Conservation (phyloP, 129 eudicot genomes). For the Oenanthe sinensis region DNA sequence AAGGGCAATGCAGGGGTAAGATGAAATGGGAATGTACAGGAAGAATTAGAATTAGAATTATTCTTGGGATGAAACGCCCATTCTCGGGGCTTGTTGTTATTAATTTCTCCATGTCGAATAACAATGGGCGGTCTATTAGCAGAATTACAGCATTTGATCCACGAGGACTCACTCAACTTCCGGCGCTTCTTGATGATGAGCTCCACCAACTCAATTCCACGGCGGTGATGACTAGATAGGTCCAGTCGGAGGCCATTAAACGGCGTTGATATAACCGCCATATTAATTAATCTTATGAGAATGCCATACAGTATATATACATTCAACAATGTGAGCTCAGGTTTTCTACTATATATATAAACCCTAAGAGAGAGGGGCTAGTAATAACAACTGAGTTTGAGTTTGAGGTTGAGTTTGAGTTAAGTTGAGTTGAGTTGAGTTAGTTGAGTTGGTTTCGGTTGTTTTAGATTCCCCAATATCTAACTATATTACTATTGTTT, state of each 20-base stretch:
- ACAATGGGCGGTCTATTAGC: constrained; percentile 15
- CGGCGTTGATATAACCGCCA: constrained; percentile 40
- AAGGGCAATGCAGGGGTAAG: constrained; percentile 48
- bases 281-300: constrained; percentile 8
- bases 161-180: neutral
- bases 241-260: constrained; percentile 27
- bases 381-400: neutral
- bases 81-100: constrained; percentile 29
- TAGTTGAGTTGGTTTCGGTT: neutral
- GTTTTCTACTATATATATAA: too few relatives aligned
- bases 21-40: constrained; percentile 27
- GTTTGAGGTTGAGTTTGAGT: neutral
- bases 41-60: neutral
- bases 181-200: constrained; percentile 26
- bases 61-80: constrained; percentile 35
- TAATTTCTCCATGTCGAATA: constrained; percentile 15
- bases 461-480: neutral
- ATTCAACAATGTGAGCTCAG: neutral
- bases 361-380: neutral
- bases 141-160: constrained; percentile 39
- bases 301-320: constrained; percentile 12
- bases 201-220: constrained; percentile 4
- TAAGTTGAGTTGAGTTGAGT: neutral
- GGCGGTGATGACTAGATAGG: constrained; percentile 4
- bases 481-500: neutral